A percentile compares a stretch with the other conserved stretches of the same genome.
These are phyloP conservation scores for Arabis hirsuta DNA, from an alignment of 345 rosid species.

Conservation along the genomic window DNA sequence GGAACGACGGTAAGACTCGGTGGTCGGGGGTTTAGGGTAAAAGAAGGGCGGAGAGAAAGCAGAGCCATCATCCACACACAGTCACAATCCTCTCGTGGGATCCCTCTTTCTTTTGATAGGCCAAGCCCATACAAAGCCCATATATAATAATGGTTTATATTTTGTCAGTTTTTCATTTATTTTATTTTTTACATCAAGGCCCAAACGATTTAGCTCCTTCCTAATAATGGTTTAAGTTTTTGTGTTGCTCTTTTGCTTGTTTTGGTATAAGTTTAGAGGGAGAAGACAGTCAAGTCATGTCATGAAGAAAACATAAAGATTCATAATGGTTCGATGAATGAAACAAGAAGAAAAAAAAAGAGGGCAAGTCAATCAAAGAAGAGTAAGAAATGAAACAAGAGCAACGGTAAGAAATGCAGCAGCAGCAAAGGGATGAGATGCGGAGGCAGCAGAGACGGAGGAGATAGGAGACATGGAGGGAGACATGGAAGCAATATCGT, in stretches of 20 bases:
- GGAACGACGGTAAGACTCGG: conserved; percentile 25
- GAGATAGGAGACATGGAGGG: conserved; percentile 41
- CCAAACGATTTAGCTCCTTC: too few species aligned
- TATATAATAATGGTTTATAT: background rate
- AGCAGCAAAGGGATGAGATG: background rate
- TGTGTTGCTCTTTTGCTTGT: background rate
- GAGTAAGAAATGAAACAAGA: conserved; percentile 6
- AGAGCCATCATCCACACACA: conserved; percentile 28
- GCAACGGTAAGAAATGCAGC: conserved; percentile 17
- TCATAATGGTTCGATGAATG: conserved; percentile 11
- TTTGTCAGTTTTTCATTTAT: background rate
- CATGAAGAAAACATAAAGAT: background rate
- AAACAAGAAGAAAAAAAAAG: background rate
- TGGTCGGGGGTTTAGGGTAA: conserved; percentile 34
- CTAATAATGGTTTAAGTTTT: too few species aligned
- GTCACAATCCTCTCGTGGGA: background rate
- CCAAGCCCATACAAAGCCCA: conserved; percentile 6
- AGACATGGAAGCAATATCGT: conserved; percentile 40
- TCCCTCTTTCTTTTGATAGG: background rate
- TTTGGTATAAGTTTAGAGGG: background rate
- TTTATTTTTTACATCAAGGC: background rate
- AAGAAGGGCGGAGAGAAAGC: conserved; percentile 28
- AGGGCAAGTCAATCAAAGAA: background rate
- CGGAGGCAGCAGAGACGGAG: conserved; percentile 13
- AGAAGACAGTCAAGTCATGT: background rate